Evolutionary conservation across 2,329 filamentous ascomycete genomes (phyloP).

Genomic region (Chaetothyriales sp.): DNA sequence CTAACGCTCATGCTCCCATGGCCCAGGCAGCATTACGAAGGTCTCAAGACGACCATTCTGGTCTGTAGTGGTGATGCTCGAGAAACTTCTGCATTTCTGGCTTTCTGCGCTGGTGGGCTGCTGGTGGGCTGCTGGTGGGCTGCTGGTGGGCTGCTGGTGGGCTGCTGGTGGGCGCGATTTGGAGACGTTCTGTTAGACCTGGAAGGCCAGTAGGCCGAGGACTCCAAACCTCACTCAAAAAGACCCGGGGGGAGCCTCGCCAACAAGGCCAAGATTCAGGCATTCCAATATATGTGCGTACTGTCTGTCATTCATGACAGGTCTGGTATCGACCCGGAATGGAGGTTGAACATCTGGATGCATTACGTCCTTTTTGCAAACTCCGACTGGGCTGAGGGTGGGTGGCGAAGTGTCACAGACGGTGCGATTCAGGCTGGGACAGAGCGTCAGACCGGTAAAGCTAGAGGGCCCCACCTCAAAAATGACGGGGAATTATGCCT

Average conservation of each 20-base stretch:
- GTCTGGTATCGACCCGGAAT: constrained; percentile 29
- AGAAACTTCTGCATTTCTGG: constrained; percentile 33
- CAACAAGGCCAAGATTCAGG: too few relatives aligned
- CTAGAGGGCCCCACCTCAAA: too few relatives aligned
- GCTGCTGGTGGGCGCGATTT: neutral
- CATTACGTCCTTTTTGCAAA: constrained; percentile 35
- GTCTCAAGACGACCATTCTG: constrained; percentile 32
- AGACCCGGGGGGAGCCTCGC: too few relatives aligned
- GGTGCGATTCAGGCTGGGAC: constrained; percentile 37
- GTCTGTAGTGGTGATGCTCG: constrained; percentile 33
- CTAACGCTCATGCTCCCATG: too few relatives aligned
- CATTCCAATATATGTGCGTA: too few relatives aligned
- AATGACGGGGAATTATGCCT: too few relatives aligned
- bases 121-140: too few relatives aligned
- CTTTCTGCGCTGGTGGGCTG: constrained; percentile 37
- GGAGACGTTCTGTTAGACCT: too few relatives aligned
- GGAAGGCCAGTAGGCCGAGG: too few relatives aligned
- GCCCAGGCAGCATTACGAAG: too few relatives aligned
- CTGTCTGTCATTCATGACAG: neutral
- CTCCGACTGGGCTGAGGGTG: constrained; percentile 35
- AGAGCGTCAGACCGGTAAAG: too few relatives aligned
- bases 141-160: constrained; percentile 21
- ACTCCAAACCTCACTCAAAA: too few relatives aligned
- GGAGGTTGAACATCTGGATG: constrained; percentile 26
- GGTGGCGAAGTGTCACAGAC: constrained; percentile 39